These are phyloP conservation scores for Coleophoma cylindrospora DNA, from an alignment of 2,329 filamentous ascomycete species.

Conservation along the genomic window DNA sequence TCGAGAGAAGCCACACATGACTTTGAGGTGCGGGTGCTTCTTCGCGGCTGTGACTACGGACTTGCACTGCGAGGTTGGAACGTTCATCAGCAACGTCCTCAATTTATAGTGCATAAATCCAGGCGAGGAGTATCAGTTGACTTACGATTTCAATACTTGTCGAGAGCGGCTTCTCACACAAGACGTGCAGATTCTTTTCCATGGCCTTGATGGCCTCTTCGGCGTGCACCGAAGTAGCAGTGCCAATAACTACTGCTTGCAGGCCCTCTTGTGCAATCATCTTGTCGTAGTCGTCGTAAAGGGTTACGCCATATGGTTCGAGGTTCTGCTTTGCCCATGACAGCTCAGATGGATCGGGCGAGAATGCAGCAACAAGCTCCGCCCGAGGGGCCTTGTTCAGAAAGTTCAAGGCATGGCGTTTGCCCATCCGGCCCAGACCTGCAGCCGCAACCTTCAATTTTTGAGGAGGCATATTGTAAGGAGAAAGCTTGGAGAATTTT, in stretches of 20 bases:
- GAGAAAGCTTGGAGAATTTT: neutral
- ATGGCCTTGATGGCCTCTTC: conserved; percentile 52
- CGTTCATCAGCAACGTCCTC: neutral
- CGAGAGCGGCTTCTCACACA: conserved; percentile 54
- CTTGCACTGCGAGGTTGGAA: conserved; percentile 40
- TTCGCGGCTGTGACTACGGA: conserved; percentile 50
- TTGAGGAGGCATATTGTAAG: conserved; percentile 6
- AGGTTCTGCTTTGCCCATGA: conserved; percentile 37
- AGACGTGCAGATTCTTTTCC: conserved; percentile 44
- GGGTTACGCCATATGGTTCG: conserved; percentile 32
- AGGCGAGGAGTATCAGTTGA: conserved; percentile 4
- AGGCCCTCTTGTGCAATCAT: conserved; percentile 34
- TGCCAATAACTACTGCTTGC: conserved; percentile 35
- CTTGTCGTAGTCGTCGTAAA: conserved; percentile 38
- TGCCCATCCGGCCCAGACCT: conserved; percentile 46
- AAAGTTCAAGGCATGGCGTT: conserved; percentile 41
- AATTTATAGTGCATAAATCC: neutral
- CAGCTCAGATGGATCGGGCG: conserved; percentile 35
- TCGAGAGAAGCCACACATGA: conserved; percentile 60
- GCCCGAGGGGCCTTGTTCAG: conserved; percentile 38
- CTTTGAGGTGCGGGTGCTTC: conserved; percentile 52
- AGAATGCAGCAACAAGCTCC: conserved; percentile 41
- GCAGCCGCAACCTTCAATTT: conserved; percentile 37
- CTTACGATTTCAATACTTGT: conserved; percentile 54
- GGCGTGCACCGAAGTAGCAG: conserved; percentile 47